Evolutionary conservation across 2,329 filamentous ascomycete genomes (phyloP).

Genomic region (Phialophora macrospora): DNA sequence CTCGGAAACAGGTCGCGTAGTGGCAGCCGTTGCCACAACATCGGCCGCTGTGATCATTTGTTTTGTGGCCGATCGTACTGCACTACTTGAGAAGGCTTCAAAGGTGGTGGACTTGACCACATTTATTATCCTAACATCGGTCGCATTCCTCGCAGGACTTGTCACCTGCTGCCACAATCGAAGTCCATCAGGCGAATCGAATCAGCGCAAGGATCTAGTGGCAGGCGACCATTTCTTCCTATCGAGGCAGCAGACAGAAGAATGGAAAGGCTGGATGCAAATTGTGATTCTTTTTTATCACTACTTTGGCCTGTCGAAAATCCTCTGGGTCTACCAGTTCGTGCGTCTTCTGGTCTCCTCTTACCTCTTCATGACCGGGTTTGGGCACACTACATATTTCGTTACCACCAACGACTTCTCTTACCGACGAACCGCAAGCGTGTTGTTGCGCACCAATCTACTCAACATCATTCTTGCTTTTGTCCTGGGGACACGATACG

Average conservation of each 20-base stretch:
- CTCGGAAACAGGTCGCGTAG: not conserved
- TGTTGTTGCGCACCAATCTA: conserved; percentile 64
- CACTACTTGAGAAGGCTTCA: conserved; percentile 58
- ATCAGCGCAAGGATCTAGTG: not conserved
- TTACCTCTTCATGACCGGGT: conserved; percentile 68
- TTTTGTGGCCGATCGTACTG: conserved; percentile 61
- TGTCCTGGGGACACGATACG: conserved; percentile 62
- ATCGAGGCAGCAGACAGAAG: conserved; percentile 63
- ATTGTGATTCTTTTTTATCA: conserved; percentile 61
- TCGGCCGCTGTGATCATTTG: conserved; percentile 50
- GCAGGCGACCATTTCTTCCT: conserved; percentile 47
- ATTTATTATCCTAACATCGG: conserved; percentile 36
- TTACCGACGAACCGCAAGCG: conserved; percentile 55
- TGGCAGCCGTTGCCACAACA: conserved; percentile 14
- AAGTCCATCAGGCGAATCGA: not conserved
- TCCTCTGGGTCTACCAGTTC: conserved; percentile 60
- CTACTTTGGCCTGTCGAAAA: conserved; percentile 60
- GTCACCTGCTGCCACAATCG: conserved; percentile 9
- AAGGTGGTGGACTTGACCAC: conserved; percentile 46
- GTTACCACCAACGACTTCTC: conserved; percentile 63
- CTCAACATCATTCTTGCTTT: conserved; percentile 60
- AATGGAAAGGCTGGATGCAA: conserved; percentile 72
- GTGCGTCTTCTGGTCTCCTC: conserved; percentile 60
- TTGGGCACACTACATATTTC: conserved; percentile 66
- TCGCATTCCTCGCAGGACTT: conserved; percentile 38